Conservation (phyloP, 176 grass and related monocot species). For the Eragrostis curvula region DNA sequence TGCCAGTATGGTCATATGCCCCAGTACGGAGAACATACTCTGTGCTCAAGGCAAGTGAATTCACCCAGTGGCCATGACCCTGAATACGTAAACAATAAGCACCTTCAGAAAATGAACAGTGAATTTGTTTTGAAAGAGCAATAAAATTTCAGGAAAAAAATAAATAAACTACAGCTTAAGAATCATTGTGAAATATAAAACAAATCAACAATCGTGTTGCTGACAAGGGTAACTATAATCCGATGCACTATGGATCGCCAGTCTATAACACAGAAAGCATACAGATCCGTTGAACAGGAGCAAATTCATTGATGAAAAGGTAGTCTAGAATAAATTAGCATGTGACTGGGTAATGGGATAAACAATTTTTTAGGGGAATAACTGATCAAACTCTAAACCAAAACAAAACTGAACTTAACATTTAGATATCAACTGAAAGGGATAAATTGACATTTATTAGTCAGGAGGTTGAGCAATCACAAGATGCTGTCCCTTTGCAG, state of each 20-base stretch:
- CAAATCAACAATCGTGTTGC: not conserved
- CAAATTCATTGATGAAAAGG: not conserved
- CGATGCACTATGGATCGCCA: not conserved
- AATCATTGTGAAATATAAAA: constrained; percentile 21
- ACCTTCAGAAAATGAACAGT: not conserved
- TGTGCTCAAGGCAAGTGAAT: constrained; percentile 94
- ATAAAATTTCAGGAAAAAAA: not conserved
- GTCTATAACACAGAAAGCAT: not conserved
- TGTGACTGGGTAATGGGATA: constrained; percentile 1
- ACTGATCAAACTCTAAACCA: not conserved
- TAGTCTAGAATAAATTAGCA: not conserved
- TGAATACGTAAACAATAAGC: constrained; percentile 36
- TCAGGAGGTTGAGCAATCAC: not conserved
- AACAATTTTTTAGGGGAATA: not conserved
- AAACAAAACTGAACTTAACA: not conserved
- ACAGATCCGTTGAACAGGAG: not conserved
- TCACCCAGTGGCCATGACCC: constrained; percentile 99
- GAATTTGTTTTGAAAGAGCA: constrained; percentile 20
- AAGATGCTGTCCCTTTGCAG: constrained; percentile 3
- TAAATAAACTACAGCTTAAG: not conserved
- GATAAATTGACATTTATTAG: too few relatives aligned
- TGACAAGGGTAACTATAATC: constrained; percentile 6
- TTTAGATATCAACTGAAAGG: not conserved
- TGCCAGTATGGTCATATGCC: constrained; percentile 88
- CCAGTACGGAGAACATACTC: constrained; percentile 99